A percentile compares a stretch with the other conserved stretches of the same genome.
Conservation (phyloP, 139 green algal species). For the Chlamydomonas sphaeroides region DNA sequence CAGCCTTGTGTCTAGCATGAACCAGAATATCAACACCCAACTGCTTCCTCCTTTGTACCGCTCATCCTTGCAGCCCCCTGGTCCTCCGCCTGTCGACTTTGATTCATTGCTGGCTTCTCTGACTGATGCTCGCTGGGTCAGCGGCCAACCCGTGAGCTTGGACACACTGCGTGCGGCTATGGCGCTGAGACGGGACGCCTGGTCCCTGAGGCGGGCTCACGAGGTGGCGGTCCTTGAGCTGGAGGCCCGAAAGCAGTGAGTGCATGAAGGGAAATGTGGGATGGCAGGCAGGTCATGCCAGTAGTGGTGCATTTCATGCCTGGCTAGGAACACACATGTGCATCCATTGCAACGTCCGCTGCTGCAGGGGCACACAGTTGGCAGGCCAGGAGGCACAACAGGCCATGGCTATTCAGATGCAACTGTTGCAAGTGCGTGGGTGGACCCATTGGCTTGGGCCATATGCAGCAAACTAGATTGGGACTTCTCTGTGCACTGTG, state of each 20-base stretch:
- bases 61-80: neutral
- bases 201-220: conserved; percentile 14
- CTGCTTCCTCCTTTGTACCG: neutral
- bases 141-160: conserved; percentile 17
- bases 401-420: conserved; percentile 33
- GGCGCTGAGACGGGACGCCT: conserved; percentile 21
- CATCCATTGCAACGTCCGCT: neutral
- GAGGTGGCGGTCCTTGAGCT: neutral
- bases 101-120: conserved; percentile 25
- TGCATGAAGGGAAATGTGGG: neutral
- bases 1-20: neutral
- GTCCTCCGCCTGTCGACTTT: neutral
- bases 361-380: conserved; percentile 5
- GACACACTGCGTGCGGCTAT: conserved; percentile 18
- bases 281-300: neutral
- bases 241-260: conserved; percentile 23
- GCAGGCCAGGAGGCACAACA: conserved; percentile 21
- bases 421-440: conserved; percentile 30
- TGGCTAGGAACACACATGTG: neutral
- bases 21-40: neutral
- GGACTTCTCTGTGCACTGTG: neutral
- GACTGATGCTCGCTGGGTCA: conserved; percentile 15
- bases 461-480: neutral
- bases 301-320: neutral
- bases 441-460: neutral